Evolutionary conservation across 495 filamentous ascomycete genomes (phyloP).

Genomic region (Penicillium mononematosum): DNA sequence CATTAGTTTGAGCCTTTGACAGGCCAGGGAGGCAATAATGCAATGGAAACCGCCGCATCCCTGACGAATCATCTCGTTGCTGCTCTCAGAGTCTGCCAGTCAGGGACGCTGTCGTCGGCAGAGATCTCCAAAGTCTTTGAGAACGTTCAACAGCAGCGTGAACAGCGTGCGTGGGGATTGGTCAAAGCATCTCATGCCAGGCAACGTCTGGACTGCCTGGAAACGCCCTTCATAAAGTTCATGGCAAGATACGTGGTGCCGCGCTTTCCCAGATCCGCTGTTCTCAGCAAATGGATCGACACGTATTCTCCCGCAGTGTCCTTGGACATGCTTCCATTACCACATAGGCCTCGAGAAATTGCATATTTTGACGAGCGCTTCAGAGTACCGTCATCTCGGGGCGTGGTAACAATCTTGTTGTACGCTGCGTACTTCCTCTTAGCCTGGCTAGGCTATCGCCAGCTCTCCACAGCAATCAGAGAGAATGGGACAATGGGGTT

Average conservation of each 20-base stretch:
- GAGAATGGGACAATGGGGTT: constrained; percentile 14
- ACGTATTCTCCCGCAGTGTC: constrained; percentile 14
- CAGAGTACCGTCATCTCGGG: constrained; percentile 7
- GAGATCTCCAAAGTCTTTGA: constrained; percentile 17
- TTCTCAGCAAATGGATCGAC: constrained; percentile 6
- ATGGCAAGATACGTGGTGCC: constrained; percentile 14
- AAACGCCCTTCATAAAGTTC: constrained; percentile 16
- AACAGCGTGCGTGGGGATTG: constrained; percentile 11
- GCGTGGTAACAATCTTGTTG: not conserved
- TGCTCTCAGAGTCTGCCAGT: not conserved
- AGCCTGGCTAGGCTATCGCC: constrained; percentile 12
- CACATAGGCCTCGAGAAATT: constrained; percentile 7
- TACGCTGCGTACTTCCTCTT: constrained; percentile 12
- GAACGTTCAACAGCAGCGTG: constrained; percentile 18
- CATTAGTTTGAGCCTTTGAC: constrained; percentile 23
- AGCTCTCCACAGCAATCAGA: constrained; percentile 7
- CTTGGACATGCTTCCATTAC: constrained; percentile 19
- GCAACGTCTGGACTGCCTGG: constrained; percentile 23
- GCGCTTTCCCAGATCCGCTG: not conserved
- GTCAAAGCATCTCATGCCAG: constrained; percentile 16
- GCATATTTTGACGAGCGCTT: constrained; percentile 18
- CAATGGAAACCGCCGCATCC: constrained; percentile 42
- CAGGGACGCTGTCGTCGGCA: constrained; percentile 1
- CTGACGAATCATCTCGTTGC: constrained; percentile 32
- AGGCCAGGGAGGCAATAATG: constrained; percentile 37